Base-by-base conservation (phyloP, 345 rosid genomes). In the Brassica nigra region DNA sequence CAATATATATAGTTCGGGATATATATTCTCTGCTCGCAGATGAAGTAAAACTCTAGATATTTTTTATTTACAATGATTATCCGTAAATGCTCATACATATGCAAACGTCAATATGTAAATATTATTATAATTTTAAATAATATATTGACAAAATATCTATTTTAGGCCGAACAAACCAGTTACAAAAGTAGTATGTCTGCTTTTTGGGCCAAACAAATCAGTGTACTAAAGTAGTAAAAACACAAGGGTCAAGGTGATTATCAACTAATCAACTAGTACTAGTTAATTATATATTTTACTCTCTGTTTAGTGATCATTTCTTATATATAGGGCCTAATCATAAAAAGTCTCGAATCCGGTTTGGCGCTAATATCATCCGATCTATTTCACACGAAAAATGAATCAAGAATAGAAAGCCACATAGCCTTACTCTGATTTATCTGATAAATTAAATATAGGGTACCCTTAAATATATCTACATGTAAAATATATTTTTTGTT, bases 71-170 rank as follows among this genome's bases (percentile, higher is more conserved):
- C 16, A 73, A 9, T 8, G 11, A 4, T 16, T 15, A 42, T 42
- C 62, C 44, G 33, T 31, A 30, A 62, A 14, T 62, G 37, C 20
- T 63, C 34, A 52, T 23, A 14, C 15, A 61, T 18, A 37, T 18
- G 30, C 63, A 33, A 5, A 54, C 55, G 37, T 33, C 55, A 27
- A n/a, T 5, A n/a, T 6, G 55, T 49, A 49, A 14, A 39, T 61
- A 15, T 58, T 58, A 20, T 49, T 49, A 5, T 18, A 12, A 14
- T 33, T 62, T 14, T 4, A 49, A 31, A 47, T 10, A 47, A 5
- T 70, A 34, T n/a, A 11, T 52, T 8, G 34, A 11, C 65, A 77
- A 78, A 77, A 78, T 63, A 78, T 54, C 59, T 71, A 57, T 28
- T 31, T 14, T 10, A 49, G 81, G 66, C 81, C 71, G 34, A 70